These are phyloP conservation scores for Cyclotella cryptica DNA, from an alignment of 108 stramenopile species.

Conservation along the genomic window DNA sequence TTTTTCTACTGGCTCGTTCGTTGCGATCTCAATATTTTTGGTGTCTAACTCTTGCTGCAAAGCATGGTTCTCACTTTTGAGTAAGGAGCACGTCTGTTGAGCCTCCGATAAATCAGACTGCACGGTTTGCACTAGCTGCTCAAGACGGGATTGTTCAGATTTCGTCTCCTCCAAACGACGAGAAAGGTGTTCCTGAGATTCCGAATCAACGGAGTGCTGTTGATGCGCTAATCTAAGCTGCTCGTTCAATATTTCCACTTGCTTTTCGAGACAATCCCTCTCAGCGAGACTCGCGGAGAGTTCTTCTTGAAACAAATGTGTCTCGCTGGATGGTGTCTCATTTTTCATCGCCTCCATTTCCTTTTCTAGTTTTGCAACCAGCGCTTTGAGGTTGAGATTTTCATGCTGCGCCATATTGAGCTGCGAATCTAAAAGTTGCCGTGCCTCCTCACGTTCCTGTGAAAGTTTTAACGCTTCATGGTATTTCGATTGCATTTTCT, in stretches of 20 bases:
- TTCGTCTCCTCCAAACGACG: background rate
- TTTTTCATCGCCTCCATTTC: constrained; percentile 26
- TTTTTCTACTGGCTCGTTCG: background rate
- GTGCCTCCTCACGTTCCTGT: constrained; percentile 28
- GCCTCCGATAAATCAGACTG: constrained; percentile 14
- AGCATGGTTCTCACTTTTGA: constrained; percentile 22
- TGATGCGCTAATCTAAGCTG: background rate
- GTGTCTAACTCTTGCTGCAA: constrained; percentile 28
- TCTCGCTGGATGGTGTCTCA: constrained; percentile 15
- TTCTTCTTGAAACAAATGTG: constrained; percentile 44
- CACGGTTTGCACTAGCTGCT: constrained; percentile 16
- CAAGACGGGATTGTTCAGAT: constrained; percentile 4
- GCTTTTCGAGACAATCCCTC: constrained; percentile 27
- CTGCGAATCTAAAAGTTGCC: constrained; percentile 1
- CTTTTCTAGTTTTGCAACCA: constrained; percentile 24
- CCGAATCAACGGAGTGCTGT: background rate
- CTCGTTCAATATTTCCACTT: constrained; percentile 19
- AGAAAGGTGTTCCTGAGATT: background rate
- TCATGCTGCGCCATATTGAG: constrained; percentile 23
- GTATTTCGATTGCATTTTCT: constrained; percentile 21
- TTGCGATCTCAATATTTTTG: constrained; percentile 14
- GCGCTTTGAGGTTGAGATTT: constrained; percentile 23
- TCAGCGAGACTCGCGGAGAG: constrained; percentile 17
- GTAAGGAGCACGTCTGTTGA: constrained; percentile 4
- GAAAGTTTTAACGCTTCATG: constrained; percentile 13